These are phyloP conservation scores for Chiua virens DNA, from an alignment of 768 basidiomycete genomes.

Conservation along the genomic window DNA sequence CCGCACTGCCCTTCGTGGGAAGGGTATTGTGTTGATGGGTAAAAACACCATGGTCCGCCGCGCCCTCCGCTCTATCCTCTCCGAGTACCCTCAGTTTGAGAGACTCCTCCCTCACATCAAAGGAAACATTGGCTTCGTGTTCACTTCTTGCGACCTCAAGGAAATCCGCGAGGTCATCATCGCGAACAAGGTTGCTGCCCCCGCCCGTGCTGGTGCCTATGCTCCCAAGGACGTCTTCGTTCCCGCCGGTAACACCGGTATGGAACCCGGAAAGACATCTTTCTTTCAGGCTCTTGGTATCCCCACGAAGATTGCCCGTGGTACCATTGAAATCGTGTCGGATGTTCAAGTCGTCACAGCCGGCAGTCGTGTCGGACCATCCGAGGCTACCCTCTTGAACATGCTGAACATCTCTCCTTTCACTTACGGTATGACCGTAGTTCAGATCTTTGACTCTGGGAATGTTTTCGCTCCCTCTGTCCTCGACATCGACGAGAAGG, in stretches of 20 bases:
- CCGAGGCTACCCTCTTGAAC: conserved; percentile 98
- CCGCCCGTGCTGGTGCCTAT: conserved; percentile 96
- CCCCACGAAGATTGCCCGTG: conserved; percentile 99
- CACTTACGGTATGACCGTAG: conserved; percentile 99
- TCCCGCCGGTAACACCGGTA: conserved; percentile 97
- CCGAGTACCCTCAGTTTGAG: conserved; percentile 93
- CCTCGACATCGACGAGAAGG: conserved; percentile 90
- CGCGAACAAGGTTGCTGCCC: conserved; percentile 97
- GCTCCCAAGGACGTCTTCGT: conserved; percentile 92
- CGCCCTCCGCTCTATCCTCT: conserved; percentile 87
- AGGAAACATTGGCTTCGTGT: conserved; percentile 99
- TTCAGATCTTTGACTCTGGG: conserved; percentile 94
- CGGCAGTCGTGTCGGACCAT: conserved; percentile 91
- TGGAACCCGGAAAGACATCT: conserved; percentile 99
- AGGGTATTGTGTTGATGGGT: conserved; percentile 97
- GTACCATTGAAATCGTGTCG: conserved; percentile 98
- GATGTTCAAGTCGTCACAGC: conserved; percentile 94
- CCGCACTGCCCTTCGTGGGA: conserved; percentile 92
- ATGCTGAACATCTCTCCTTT: conserved; percentile 99
- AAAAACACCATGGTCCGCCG: conserved; percentile 99
- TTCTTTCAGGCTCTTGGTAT: conserved; percentile 99
- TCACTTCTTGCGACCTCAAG: conserved; percentile 90
- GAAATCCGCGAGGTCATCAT: conserved; percentile 91
- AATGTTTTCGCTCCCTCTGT: conserved; percentile 88
- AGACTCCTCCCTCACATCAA: conserved; percentile 92